Percentiles rank a stretch among this genome's conserved stretches.
These are phyloP conservation scores for Inosperma sp. DNA, from an alignment of 768 basidiomycete species.

Conservation along the genomic window DNA sequence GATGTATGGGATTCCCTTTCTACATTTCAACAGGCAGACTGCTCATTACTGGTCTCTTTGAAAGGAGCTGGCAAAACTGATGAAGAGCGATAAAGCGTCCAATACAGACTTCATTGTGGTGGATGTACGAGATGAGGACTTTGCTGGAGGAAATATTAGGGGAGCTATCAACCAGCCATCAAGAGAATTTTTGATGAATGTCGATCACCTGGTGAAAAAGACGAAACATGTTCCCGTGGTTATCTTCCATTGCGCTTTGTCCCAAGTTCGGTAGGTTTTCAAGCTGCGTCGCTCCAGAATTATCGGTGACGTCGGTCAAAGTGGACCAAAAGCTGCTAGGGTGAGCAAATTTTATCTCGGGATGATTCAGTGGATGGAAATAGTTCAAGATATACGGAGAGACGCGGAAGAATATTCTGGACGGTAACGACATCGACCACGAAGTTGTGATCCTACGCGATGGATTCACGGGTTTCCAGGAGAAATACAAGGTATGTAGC, in stretches of 20 bases:
- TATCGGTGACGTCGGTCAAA: conserved; percentile 23
- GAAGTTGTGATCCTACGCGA: conserved; percentile 63
- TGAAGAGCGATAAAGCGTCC: conserved; percentile 56
- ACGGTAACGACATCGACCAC: conserved; percentile 40
- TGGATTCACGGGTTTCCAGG: conserved; percentile 71
- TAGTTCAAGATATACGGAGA: conserved; percentile 59
- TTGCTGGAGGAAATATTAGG: conserved; percentile 73
- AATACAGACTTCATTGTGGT: conserved; percentile 70
- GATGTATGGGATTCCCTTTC: conserved; percentile 17
- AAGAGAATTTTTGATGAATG: conserved; percentile 47
- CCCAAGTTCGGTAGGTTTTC: conserved; percentile 64
- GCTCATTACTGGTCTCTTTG: background rate
- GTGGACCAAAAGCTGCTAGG: conserved; percentile 74
- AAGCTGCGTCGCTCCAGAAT: conserved; percentile 6
- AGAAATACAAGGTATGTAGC: conserved; percentile 53
- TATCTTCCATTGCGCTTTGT: conserved; percentile 76
- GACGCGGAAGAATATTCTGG: conserved; percentile 46
- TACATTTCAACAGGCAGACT: background rate
- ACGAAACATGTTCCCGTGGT: conserved; percentile 59
- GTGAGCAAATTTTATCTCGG: conserved; percentile 36
- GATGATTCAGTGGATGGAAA: conserved; percentile 8
- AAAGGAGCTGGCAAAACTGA: conserved; percentile 65
- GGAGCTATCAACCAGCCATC: conserved; percentile 62
- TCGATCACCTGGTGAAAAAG: conserved; percentile 55
- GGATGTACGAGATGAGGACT: conserved; percentile 85